These are phyloP conservation scores for Lichtheimia ramosa DNA, from an alignment of 371 early-diverging fungal genomes.

Conservation along the genomic window DNA sequence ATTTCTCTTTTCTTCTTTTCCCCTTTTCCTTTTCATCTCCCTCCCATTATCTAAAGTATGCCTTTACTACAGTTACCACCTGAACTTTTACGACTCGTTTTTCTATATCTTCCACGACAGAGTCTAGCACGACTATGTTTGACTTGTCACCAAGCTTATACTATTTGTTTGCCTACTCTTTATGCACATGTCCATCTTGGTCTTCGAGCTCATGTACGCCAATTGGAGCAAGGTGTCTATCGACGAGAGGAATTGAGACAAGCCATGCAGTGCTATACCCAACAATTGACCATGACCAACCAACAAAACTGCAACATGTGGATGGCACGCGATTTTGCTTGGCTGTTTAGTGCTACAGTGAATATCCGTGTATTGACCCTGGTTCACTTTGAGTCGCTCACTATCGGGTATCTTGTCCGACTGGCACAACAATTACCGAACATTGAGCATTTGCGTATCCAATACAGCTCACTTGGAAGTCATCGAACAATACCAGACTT, in stretches of 20 bases:
- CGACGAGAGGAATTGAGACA: constrained; percentile 16
- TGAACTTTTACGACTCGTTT: constrained; percentile 28
- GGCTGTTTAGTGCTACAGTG: constrained; percentile 7
- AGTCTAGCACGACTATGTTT: constrained; percentile 31
- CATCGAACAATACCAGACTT: not conserved
- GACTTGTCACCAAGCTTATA: constrained; percentile 28
- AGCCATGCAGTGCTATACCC: constrained; percentile 18
- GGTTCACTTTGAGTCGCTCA: constrained; percentile 36
- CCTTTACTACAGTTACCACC: constrained; percentile 21
- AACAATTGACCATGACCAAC: constrained; percentile 28
- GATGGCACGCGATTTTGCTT: constrained; percentile 11
- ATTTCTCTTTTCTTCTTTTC: not conserved
- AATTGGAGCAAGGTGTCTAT: constrained; percentile 28
- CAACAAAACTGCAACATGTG: constrained; percentile 34
- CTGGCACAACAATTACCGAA: constrained; percentile 8
- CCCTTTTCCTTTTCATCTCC: not conserved
- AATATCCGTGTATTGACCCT: constrained; percentile 22
- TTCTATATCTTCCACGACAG: constrained; percentile 19
- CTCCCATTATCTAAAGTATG: not conserved
- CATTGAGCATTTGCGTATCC: not conserved
- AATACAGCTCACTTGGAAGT: constrained; percentile 5
- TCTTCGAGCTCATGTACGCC: constrained; percentile 28
- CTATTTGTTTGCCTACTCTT: constrained; percentile 29
- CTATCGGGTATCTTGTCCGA: constrained; percentile 22
- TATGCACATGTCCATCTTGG: constrained; percentile 39